phyloP scores from a whole-genome alignment of 148 eudicot genomes.

The Silene uniflora region DNA sequence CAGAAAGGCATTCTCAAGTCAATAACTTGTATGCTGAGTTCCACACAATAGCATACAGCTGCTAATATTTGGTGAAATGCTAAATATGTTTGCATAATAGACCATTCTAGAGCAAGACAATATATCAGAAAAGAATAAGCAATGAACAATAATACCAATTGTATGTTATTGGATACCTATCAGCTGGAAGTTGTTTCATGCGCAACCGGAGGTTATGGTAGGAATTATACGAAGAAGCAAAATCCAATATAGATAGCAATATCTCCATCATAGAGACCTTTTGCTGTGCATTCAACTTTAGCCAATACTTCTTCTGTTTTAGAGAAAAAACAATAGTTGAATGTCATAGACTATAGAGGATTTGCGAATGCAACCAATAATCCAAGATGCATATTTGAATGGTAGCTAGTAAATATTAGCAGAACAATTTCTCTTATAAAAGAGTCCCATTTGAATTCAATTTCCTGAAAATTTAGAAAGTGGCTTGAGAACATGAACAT shows the following conservation, averaged over 20 bases:
- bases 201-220: conserved; percentile 77
- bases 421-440: neutral
- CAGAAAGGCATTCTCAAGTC: neutral
- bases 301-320: conserved; percentile 87
- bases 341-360: neutral
- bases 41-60: too few relatives aligned
- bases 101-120: too few relatives aligned
- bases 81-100: too few relatives aligned
- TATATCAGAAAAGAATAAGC: too few relatives aligned
- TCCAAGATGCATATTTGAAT: neutral
- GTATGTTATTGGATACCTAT: conserved; percentile 46
- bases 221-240: conserved; percentile 93
- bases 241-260: conserved; percentile 83
- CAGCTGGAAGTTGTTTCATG: conserved; percentile 73
- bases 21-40: neutral
- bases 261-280: conserved; percentile 83
- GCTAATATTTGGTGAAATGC: too few relatives aligned
- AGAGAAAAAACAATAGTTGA: conserved; percentile 9
- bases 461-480: too few relatives aligned
- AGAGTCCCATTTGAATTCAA: too few relatives aligned
- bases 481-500: too few relatives aligned
- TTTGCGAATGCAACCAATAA: neutral
- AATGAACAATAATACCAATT: too few relatives aligned
- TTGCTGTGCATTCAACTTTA: conserved; percentile 70
- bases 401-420: conserved; percentile 1